Evolutionary conservation across 2,329 filamentous ascomycete genomes (phyloP).

Genomic region (Ramichloridium luteum): DNA sequence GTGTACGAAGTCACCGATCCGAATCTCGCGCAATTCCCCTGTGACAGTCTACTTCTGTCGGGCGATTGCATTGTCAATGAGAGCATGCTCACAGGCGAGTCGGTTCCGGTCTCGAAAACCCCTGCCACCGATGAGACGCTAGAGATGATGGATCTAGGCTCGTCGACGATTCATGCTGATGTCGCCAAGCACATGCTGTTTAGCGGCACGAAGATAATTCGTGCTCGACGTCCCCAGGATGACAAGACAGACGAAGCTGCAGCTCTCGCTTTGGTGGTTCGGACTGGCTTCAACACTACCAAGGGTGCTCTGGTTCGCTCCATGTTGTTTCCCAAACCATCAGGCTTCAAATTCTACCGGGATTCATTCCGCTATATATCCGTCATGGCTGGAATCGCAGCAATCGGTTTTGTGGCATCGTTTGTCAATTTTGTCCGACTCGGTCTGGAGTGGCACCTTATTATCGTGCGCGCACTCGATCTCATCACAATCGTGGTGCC

Average conservation of each 20-base stretch:
- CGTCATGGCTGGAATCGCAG: slow-evolving; percentile 81
- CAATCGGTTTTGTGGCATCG: slow-evolving; percentile 77
- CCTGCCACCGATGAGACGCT: slow-evolving; percentile 73
- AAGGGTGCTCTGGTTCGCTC: slow-evolving; percentile 92
- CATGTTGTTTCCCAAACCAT: slow-evolving; percentile 97
- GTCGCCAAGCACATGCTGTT: slow-evolving; percentile 85
- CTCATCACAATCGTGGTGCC: slow-evolving; percentile 96
- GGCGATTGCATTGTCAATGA: slow-evolving; percentile 98
- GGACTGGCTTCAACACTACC: slow-evolving; percentile 94
- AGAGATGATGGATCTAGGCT: slow-evolving; percentile 61
- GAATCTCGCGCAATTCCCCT: slow-evolving; percentile 73
- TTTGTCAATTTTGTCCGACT: slow-evolving; percentile 87
- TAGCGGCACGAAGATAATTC: slow-evolving; percentile 87
- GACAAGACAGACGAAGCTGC: slow-evolving; percentile 77
- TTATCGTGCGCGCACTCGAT: slow-evolving; percentile 83
- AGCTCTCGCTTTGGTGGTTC: slow-evolving; percentile 78
- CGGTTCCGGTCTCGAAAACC: slow-evolving; percentile 86
- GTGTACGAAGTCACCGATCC: slow-evolving; percentile 96
- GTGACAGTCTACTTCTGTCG: slow-evolving; percentile 78
- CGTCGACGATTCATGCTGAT: slow-evolving; percentile 70
- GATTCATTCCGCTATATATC: slow-evolving; percentile 97
- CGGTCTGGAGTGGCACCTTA: slow-evolving; percentile 73
- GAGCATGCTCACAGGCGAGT: slow-evolving; percentile 96
- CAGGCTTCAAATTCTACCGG: slow-evolving; percentile 95
- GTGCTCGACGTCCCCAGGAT: slow-evolving; percentile 77